Evolutionary conservation across 1,284 basidiomycete species (phyloP).

Genomic region (Athelia sp.): DNA sequence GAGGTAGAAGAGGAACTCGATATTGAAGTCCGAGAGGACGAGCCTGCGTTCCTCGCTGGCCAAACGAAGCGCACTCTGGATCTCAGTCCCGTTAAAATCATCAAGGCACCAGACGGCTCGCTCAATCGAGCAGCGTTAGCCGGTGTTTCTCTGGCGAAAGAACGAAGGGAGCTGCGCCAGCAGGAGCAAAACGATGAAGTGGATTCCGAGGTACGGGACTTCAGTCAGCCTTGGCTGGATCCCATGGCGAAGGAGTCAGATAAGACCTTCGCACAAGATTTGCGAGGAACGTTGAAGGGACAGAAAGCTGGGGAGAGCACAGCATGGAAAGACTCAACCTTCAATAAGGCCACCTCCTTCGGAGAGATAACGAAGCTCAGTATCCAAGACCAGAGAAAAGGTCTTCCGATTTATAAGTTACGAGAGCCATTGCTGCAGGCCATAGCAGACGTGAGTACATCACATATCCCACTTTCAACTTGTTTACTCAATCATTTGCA

Average conservation of each 20-base stretch:
- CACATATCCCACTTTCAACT: slow-evolving; percentile 3
- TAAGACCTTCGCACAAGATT: slow-evolving; percentile 89
- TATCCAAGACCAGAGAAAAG: slow-evolving; percentile 92
- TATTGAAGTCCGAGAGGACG: slow-evolving; percentile 95
- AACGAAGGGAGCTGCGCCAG: slow-evolving; percentile 89
- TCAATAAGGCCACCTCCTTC: slow-evolving; percentile 97
- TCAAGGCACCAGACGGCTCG: slow-evolving; percentile 93
- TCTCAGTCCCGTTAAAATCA: slow-evolving; percentile 95
- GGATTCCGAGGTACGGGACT: slow-evolving; percentile 90
- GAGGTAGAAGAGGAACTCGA: slow-evolving; percentile 96
- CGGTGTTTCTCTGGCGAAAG: slow-evolving; percentile 91
- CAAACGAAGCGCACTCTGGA: slow-evolving; percentile 95
- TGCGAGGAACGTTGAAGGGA: slow-evolving; percentile 78
- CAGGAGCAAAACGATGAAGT: slow-evolving; percentile 94
- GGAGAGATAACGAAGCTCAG: slow-evolving; percentile 88
- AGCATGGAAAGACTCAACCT: slow-evolving; percentile 89
- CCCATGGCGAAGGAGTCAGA: slow-evolving; percentile 92
- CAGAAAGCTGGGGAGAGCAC: slow-evolving; percentile 82
- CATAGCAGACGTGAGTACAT: slow-evolving; percentile 70
- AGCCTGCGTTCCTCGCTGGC: slow-evolving; percentile 93
- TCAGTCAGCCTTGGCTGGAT: slow-evolving; percentile 95
- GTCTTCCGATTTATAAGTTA: slow-evolving; percentile 93
- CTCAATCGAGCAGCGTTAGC: slow-evolving; percentile 94
- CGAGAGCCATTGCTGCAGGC: slow-evolving; percentile 91
- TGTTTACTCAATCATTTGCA: slow-evolving; percentile 30